Percentiles rank a stretch among this genome's conserved stretches.
Conservation (phyloP, 345 rosid species). For the Ceriops zippeliana region DNA sequence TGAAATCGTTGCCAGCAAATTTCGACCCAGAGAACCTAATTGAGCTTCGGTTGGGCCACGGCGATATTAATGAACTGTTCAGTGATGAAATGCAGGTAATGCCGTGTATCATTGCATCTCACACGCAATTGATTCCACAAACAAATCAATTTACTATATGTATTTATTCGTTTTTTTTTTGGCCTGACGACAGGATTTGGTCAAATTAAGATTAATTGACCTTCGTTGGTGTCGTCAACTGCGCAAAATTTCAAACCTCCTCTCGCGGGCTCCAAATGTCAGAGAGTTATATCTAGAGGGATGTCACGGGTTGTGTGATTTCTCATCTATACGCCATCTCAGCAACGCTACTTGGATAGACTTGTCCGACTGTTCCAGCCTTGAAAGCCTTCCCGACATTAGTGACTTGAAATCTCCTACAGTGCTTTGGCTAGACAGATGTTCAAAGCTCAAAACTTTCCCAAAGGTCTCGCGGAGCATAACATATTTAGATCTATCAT, state of each 20-base stretch:
- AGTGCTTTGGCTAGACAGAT: slow-evolving; percentile 17
- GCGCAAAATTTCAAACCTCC: slow-evolving; percentile 2
- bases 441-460: slow-evolving; percentile 27
- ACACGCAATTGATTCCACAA: background rate
- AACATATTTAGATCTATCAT: slow-evolving; percentile 17
- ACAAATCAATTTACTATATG: background rate
- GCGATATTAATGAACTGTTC: background rate
- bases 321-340: too few species aligned
- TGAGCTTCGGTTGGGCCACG: background rate
- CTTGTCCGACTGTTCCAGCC: slow-evolving; percentile 26
- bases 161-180: too few species aligned
- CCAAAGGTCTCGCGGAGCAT: slow-evolving; percentile 26
- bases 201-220: background rate
- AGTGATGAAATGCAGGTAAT: background rate
- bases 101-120: background rate
- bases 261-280: slow-evolving; percentile 20
- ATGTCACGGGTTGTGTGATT: background rate
- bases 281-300: slow-evolving; percentile 26
- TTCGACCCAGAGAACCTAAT: slow-evolving; percentile 2
- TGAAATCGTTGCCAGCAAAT: slow-evolving; percentile 4
- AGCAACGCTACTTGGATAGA: too few species aligned
- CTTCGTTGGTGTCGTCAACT: background rate
- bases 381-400: slow-evolving; percentile 23
- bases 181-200: background rate
- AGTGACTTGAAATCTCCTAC: slow-evolving; percentile 28